Base-by-base conservation (phyloP, 169 alveolate species). In the Plasmodium malariae region DNA sequence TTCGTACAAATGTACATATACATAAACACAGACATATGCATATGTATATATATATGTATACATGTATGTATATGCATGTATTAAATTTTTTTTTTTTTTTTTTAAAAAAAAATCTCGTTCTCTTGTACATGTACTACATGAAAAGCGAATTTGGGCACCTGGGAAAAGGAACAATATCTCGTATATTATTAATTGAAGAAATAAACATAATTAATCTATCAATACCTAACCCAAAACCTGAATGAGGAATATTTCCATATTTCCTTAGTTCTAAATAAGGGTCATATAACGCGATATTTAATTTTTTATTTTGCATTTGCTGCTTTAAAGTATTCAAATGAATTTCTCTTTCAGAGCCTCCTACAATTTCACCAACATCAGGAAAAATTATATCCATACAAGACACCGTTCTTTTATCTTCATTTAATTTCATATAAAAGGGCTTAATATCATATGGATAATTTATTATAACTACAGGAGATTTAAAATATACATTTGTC, bases 161-260 rank as follows among this genome's bases (percentile, higher is more conserved):
- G 26, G 99, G 99, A 97, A 96, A 99, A 0, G 99, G 99, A 59
- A 98, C 98, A 34, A 98, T 99, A 88, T 99, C 99, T 93, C 99
- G 94, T 74, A 99, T 98, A 97, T 99, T 98, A 49, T 97, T 98
- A 24, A 98, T 95, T 30, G 99, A 99, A 43, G 99, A 97, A 32
- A 97, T 94, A 94, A 97, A 95, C 99, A 98, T 98, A 40, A 98
- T 95, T 17, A 99, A 93, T 70, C 99, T 95, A 93, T 99, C 99
- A 69, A 98, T 96, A 51, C 99, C 99, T 24, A 99, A 95, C 14
- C 99, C 99, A 88, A 99, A 99, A 48, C 99, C 99, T 21, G 98
- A 96, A 72, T 98, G 99, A 40, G 99, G 99, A 36, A 97, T 96
- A 49, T 98, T 94, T 36, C 99, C 99, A 93, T 95, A 98, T 94